Base-by-base conservation (phyloP, 2,329 filamentous ascomycete species). In the Drechslerella dactyloides region DNA sequence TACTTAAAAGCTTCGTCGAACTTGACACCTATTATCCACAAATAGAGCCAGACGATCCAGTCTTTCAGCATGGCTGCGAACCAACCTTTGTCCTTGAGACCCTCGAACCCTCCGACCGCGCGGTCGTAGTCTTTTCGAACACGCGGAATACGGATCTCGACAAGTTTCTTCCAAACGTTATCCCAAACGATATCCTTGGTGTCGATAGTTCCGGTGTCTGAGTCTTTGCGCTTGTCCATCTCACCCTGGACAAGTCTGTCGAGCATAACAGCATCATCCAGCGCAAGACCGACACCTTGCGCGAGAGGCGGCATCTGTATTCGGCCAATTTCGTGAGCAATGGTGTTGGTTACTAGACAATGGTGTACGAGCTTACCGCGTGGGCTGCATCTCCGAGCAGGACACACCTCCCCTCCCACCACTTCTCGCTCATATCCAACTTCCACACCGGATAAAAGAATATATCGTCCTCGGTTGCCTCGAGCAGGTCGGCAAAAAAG, bases 341-440 rank as follows among this genome's bases (percentile, higher is more conserved):
- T n/a, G n/a, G 30, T 15, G 21, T 37, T 17, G 8, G 2, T 40
- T 50, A 21, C 7, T 37, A 27, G 15, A 27, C 13, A 6, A 40
- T 17, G 24, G n/a, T 10, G 21, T 40, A 10, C 10, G 30, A 33
- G 2, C 83, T 81, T 60, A 86, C 78, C 0, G 84, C 84, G 77
- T 87, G 85, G 0, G 84, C 84, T 1, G 84, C 84, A 76, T 87
- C 85, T 3, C 85, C 85, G 0, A 86, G 77, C 1, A 87, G 77
- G 1, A 86, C 17, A 33, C 46, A 58, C 24, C 66, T 64, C 21
- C 66, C 66, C 24, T 70, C 59, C 10, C 37, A 70, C 66, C 59
- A 70, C 27, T 70, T 70, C 23, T 70, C 66, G 40, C 66, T 70
- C 66, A 60, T 60, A 33, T 64, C 54, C 21, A 70, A 42, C 33